A percentile compares a stretch with the other conserved stretches of the same genome.
phyloP scores from a whole-genome alignment of 2,329 filamentous ascomycete species.

The Trichoderma arundinaceum region DNA sequence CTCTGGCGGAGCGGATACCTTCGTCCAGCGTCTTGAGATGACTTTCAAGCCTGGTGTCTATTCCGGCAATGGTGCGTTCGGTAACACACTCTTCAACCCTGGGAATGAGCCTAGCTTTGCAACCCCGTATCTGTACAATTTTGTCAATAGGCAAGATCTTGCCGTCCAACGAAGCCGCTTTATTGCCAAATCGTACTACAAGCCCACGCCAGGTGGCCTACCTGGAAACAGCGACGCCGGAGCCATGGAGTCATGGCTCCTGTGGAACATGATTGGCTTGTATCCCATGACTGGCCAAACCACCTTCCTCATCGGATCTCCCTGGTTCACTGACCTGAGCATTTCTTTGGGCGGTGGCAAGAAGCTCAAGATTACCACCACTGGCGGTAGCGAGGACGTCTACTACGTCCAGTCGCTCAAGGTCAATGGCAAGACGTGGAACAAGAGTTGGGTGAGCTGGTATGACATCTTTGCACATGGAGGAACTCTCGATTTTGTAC shows the following conservation, averaged over 20 bases:
- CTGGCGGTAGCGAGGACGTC: slow-evolving; percentile 54
- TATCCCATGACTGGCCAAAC: slow-evolving; percentile 73
- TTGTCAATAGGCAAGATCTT: slow-evolving; percentile 65
- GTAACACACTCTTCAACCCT: slow-evolving; percentile 67
- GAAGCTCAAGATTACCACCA: slow-evolving; percentile 59
- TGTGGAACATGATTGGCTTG: slow-evolving; percentile 72
- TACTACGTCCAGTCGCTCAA: slow-evolving; percentile 69
- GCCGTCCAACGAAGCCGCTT: slow-evolving; percentile 63
- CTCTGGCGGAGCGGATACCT: slow-evolving; percentile 60
- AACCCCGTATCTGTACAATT: slow-evolving; percentile 73
- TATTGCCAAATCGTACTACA: slow-evolving; percentile 66
- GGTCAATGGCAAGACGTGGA: slow-evolving; percentile 68
- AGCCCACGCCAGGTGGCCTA: slow-evolving; percentile 59
- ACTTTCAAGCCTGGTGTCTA: slow-evolving; percentile 61
- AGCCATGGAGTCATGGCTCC: slow-evolving; percentile 72
- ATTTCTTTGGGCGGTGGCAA: slow-evolving; percentile 63
- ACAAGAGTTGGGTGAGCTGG: slow-evolving; percentile 69
- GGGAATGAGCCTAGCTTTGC: slow-evolving; percentile 72
- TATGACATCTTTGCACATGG: slow-evolving; percentile 68
- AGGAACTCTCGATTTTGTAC: slow-evolving; percentile 66
- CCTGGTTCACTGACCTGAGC: slow-evolving; percentile 65
- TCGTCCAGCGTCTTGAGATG: slow-evolving; percentile 63
- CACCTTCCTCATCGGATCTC: slow-evolving; percentile 68
- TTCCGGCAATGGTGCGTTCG: slow-evolving; percentile 50
- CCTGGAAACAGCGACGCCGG: slow-evolving; percentile 75